Percentiles rank a stretch among this genome's conserved stretches.
Evolutionary conservation across 805 yeast species (phyloP).

Genomic region (Phaffomyces antillensis): DNA sequence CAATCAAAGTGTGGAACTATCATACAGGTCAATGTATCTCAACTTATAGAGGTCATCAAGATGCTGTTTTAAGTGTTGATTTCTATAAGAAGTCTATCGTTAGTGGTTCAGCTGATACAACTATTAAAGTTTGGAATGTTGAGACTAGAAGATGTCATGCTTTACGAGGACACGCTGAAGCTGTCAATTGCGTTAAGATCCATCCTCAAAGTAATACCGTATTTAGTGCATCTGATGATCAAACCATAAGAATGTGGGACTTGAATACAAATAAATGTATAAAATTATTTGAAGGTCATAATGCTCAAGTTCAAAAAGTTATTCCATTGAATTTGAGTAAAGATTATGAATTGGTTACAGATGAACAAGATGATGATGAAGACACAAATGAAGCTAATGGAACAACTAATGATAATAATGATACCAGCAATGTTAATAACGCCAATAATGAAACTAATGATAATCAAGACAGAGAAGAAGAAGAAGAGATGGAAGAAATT

Average conservation of each 20-base stretch:
- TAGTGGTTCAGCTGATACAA: constrained; percentile 87
- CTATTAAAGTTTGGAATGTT: constrained; percentile 95
- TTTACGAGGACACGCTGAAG: constrained; percentile 84
- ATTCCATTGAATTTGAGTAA: constrained; percentile 77
- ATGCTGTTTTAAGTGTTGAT: constrained; percentile 79
- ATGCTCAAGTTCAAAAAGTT: constrained; percentile 91
- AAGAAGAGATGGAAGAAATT: constrained; percentile 22
- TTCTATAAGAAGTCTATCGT: constrained; percentile 76
- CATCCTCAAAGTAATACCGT: constrained; percentile 73
- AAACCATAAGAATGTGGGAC: constrained; percentile 94
- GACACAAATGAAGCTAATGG: constrained; percentile 12
- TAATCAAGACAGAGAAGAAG: constrained; percentile 12
- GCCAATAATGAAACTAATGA: constrained; percentile 15
- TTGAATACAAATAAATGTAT: constrained; percentile 72
- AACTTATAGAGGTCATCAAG: constrained; percentile 89
- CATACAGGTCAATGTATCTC: constrained; percentile 91
- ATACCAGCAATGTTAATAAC: constrained; percentile 1
- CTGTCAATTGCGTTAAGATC: constrained; percentile 86
- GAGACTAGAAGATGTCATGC: constrained; percentile 90
- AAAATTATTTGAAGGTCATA: constrained; percentile 76
- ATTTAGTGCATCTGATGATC: constrained; percentile 86
- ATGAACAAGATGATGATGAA: constrained; percentile 19
- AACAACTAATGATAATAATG: constrained; percentile 12
- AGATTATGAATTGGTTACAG: constrained; percentile 42
- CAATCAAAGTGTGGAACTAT: constrained; percentile 94